phyloP scores from a whole-genome alignment of 208 protist genomes.

The Trypanosoma cruzi region DNA sequence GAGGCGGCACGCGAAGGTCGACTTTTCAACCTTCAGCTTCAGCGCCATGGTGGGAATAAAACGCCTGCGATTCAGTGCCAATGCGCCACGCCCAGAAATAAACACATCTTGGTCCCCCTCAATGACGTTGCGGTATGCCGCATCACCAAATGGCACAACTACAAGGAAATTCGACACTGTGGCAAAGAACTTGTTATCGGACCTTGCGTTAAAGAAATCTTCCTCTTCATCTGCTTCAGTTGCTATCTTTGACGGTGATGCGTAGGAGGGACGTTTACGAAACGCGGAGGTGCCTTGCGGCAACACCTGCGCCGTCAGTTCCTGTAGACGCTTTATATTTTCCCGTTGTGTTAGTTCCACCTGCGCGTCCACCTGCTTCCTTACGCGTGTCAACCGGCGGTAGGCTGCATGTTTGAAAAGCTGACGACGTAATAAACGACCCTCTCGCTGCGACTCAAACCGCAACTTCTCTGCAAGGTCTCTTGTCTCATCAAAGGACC shows the following conservation, averaged over 20 bases:
- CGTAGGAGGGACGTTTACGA: conserved; percentile 16
- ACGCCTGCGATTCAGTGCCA: conserved; percentile 44
- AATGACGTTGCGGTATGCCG: conserved; percentile 69
- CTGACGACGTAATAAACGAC: conserved; percentile 22
- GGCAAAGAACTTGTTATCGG: conserved; percentile 53
- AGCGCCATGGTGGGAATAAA: conserved; percentile 85
- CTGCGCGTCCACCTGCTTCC: conserved; percentile 51
- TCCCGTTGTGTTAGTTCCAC: conserved; percentile 43
- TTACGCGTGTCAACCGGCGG: conserved; percentile 47
- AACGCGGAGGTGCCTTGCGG: conserved; percentile 31
- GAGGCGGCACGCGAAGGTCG: conserved; percentile 55
- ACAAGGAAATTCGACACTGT: conserved; percentile 72
- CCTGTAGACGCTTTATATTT: conserved; percentile 38
- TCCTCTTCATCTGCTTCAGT: conserved; percentile 16
- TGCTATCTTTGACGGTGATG: conserved; percentile 14
- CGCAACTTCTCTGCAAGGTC: conserved; percentile 59
- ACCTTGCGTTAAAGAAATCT: conserved; percentile 40
- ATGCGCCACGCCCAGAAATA: conserved; percentile 47
- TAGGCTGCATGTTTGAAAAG: conserved; percentile 61
- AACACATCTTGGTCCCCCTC: conserved; percentile 60
- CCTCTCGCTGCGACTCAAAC: conserved; percentile 38
- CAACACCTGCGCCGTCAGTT: conserved; percentile 53
- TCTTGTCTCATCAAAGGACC: conserved; percentile 71
- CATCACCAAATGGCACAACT: conserved; percentile 85
- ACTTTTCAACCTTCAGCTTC: conserved; percentile 61